phyloP scores from a whole-genome alignment of 2,329 filamentous ascomycete genomes.

The Colletotrichum sublineola region DNA sequence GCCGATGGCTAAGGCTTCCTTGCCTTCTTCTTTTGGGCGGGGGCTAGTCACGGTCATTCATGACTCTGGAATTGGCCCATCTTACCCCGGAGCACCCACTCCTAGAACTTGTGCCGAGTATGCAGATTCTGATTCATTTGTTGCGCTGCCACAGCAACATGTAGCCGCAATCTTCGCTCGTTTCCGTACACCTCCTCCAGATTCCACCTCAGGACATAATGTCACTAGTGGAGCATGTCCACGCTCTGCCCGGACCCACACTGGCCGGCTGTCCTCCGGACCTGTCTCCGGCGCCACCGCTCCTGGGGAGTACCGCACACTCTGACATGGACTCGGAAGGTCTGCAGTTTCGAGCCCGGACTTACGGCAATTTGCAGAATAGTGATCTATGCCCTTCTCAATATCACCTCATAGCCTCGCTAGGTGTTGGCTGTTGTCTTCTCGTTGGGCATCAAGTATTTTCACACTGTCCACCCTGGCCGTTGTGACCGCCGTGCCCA shows the following conservation, averaged over 20 bases:
- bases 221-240: slow-evolving; percentile 4
- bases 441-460: background rate
- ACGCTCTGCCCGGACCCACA: slow-evolving; percentile 15
- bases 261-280: slow-evolving; percentile 24
- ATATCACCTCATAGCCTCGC: background rate
- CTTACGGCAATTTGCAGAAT: background rate
- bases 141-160: background rate
- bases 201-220: background rate
- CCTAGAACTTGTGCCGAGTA: slow-evolving; percentile 21
- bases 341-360: background rate
- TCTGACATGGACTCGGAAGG: background rate
- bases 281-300: slow-evolving; percentile 16
- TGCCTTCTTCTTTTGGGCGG: slow-evolving; percentile 5
- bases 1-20: slow-evolving; percentile 25
- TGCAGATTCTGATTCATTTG: slow-evolving; percentile 1
- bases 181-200: background rate
- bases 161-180: background rate
- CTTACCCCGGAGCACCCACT: background rate
- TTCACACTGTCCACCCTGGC: background rate
- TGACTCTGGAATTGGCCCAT: slow-evolving; percentile 10
- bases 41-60: background rate
- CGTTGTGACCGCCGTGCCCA: background rate
- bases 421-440: too few relatives aligned
- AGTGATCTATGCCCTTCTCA: background rate
- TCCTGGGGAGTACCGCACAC: background rate